Evolutionary conservation across 768 basidiomycete genomes (phyloP), one percentile per base, ranked within the genome.

Genomic region (Cubamyces lactineus): DNA sequence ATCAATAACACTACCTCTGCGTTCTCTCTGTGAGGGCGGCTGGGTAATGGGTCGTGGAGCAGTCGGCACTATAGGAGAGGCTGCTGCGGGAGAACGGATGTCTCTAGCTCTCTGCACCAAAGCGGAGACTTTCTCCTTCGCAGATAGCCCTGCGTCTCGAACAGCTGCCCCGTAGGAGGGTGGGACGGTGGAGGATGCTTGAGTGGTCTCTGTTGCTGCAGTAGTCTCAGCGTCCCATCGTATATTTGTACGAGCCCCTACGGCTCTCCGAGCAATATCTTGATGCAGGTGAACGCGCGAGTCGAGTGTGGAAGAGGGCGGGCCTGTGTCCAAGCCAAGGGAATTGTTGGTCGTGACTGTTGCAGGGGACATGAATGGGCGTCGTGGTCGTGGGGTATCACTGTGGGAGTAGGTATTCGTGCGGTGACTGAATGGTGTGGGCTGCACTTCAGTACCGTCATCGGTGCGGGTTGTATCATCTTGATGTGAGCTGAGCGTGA

Each of bases 1-100:
- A 67, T 89, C 86, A 19, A 86, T 73, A n/a, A 79, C 75, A 65
- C 78, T 84, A 13, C 78, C 80, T 65, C 75, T 81, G 26, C 79
- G 78, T 63, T 78, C 80, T 21, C 53, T 47, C 50, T 79, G 72
- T 7, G 62, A 58, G 53, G 63, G 62, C 13, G 51, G 21, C 24
- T 43, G 53, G 28, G 38, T n/a, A 2, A 30, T 43, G 16, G 54
- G 19, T 53, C 42, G 52, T 1, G 26, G 45, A 52, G 30, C 51
- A 26, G 17, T 34, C 13, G 41, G 24, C 17, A 40, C 45, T 16
- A 46, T 49, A 16, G 54, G 30, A 39, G 65, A 47, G n/a, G 61
- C 34, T 11, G 59, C 42, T 48, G 39, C 54, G 23, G 43, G 53
- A 9, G 9, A 52, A 21, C 38, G 53, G 6, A 42, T 42, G 23